Evolutionary conservation across 2,329 filamentous ascomycete species (phyloP), one percentile per base, ranked within the genome.

Genomic region (Periconia digitata): DNA sequence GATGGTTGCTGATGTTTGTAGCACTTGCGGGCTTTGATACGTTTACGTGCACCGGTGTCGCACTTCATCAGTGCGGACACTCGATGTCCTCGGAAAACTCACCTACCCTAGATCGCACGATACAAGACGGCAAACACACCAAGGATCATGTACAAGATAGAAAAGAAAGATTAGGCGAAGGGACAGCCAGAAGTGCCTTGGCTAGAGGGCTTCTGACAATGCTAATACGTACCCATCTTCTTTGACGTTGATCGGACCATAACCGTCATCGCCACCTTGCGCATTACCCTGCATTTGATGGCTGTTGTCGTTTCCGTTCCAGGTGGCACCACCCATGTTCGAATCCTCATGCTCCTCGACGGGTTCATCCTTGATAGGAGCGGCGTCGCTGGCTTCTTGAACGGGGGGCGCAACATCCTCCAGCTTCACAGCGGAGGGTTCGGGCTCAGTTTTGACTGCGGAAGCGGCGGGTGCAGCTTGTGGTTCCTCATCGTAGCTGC

Each of bases 161-260:
- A 32, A 10, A 32, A 32, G 27, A 15, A 15, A 12, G 5, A 15
- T 13, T 10, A 32, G 27, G 27, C 10, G 27, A 32, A 15, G 8
- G 4, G 27, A 15, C 4, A 15, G 27, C 27, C 12, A 32, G 6
- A 27, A 27, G 13, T 6, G 7, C 24, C 24, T 7, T 15, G 10
- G 4, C 4, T 32, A 15, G 4, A 5, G n/a, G 27, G 27, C 6
- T 7, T 18, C 12, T 12, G 6, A 20, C 17, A 22, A 37, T 44
- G 51, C 43, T 52, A 37, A 29, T 35, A 72, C 90, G 92, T 85
- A 95, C 90, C 90, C 90, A 69, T 95, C 90, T 83, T 95, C 90
- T 74, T 95, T 95, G 48, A 92, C 89, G 51, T 85, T 87, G 53
- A 88, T 84, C 51, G 74, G 73, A 27, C 73, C 73, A 51, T 76